Base-by-base conservation (phyloP, 345 rosid genomes). In the Rhizophora mangle region DNA sequence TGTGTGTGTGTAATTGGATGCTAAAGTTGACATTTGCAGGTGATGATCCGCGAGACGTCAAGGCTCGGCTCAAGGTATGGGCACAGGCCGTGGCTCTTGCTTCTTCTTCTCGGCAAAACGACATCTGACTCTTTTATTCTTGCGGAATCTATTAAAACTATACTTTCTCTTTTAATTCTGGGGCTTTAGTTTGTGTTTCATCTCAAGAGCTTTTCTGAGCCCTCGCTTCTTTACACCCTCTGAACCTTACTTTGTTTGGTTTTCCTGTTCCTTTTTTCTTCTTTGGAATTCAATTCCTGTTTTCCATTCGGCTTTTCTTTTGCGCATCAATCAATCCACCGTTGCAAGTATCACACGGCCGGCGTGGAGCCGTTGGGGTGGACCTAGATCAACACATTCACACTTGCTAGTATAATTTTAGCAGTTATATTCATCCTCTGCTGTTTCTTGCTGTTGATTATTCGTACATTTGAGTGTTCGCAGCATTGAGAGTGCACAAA, bases 41-140 rank as follows among this genome's bases (percentile, higher is more conserved):
- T 8, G 99, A 95, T 80, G 92, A 95, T 72, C 96, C 99, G 10
- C 72, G 87, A 67, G 96, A 92, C 26, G 99, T 92, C 31, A 95
- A 95, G 85, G 97, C 96, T 3, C 77, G 97, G 79, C 86, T 92
- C 9, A 95, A 88, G 82, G 93, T 86, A 49, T 95, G 99, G 99
- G 97, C 99, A 67, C 99, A 91, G 60, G 89, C 96, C 6, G 99
- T 95, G 78, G 96, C 96, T 16, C 75, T 90, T 16, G 88, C 87
- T 4, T 88, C 96, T 7, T 51, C 94, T 20, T 77, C 92, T 60
- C 79, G 79, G 56, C 69, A 78, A n/a, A 62, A 78, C 70, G 53
- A 62, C 54, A 6, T 46, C 55, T 78, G 67, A 78, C 71, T 65
- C 5, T 16, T 65, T 15, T 55, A 70, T 32, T 8, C 20, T 54